Conservation (phyloP, 352 stramenopile species). For the Peronosclerospora sorghi region DNA sequence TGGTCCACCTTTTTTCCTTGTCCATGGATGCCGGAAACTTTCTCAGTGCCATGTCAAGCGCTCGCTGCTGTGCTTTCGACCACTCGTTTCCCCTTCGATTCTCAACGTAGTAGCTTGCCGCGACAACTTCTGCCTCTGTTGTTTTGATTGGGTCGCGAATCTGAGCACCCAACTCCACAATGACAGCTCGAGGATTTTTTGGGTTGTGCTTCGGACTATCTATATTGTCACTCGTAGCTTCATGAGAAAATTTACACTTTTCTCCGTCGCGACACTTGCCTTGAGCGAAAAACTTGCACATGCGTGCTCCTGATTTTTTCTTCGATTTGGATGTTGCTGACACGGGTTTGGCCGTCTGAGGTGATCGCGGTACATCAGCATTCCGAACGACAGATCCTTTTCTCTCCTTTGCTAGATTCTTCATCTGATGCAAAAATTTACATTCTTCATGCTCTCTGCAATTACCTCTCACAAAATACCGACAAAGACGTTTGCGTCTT, state of each 20-base stretch:
- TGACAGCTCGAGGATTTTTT: slow-evolving; percentile 2
- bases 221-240: slow-evolving; percentile 8
- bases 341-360: background rate
- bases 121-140: background rate
- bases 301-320: slow-evolving; percentile 16
- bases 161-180: slow-evolving; percentile 11
- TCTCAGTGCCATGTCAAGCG: slow-evolving; percentile 55
- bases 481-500: slow-evolving; percentile 22
- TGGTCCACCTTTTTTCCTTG: slow-evolving; percentile 54
- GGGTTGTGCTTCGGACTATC: background rate
- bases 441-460: slow-evolving; percentile 45
- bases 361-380: slow-evolving; percentile 5
- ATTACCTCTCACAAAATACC: slow-evolving; percentile 39
- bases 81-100: slow-evolving; percentile 21
- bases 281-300: slow-evolving; percentile 47
- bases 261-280: slow-evolving; percentile 39
- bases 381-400: slow-evolving; percentile 8
- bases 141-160: background rate
- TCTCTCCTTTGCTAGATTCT: slow-evolving; percentile 9
- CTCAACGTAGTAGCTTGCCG: background rate
- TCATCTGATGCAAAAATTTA: slow-evolving; percentile 34
- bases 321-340: background rate
- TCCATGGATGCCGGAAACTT: slow-evolving; percentile 64
- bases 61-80: slow-evolving; percentile 51
- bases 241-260: slow-evolving; percentile 55